Evolutionary conservation across 75 land plant genomes (phyloP).

Genomic region (Selaginella tamariscina): DNA sequence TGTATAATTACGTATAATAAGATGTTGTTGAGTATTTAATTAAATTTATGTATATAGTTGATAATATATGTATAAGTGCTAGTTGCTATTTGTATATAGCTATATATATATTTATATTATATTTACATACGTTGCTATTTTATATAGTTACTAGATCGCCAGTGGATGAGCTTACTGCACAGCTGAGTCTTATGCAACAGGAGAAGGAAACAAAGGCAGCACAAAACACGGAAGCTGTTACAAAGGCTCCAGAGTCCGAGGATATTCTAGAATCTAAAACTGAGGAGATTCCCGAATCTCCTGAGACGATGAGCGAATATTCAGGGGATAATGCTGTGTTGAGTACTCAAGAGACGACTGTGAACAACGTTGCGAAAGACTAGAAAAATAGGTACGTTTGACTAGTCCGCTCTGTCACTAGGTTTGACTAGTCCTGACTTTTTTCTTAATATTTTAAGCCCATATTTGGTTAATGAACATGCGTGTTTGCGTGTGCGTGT

Average conservation of each 20-base stretch:
- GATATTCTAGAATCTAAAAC: background rate
- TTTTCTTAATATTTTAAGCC: too few relatives aligned
- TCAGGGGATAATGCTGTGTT: too few relatives aligned
- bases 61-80: too few relatives aligned
- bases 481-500: too few relatives aligned
- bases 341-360: background rate
- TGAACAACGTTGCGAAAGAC: background rate
- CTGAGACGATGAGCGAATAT: background rate
- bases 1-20: too few relatives aligned
- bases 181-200: background rate
- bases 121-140: background rate
- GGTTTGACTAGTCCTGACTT: too few relatives aligned
- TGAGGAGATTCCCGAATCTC: background rate
- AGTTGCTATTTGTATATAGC: too few relatives aligned
- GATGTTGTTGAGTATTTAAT: too few relatives aligned
- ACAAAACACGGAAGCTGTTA: background rate
- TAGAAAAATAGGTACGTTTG: background rate
- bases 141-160: background rate
- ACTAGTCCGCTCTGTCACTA: too few relatives aligned
- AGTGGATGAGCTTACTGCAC: background rate
- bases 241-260: background rate
- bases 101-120: too few relatives aligned
- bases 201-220: background rate
- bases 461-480: too few relatives aligned
- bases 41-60: too few relatives aligned